Percentiles rank a stretch among this genome's conserved stretches.
phyloP scores from a whole-genome alignment of 768 basidiomycete genomes.

The Calvatia gigantea region DNA sequence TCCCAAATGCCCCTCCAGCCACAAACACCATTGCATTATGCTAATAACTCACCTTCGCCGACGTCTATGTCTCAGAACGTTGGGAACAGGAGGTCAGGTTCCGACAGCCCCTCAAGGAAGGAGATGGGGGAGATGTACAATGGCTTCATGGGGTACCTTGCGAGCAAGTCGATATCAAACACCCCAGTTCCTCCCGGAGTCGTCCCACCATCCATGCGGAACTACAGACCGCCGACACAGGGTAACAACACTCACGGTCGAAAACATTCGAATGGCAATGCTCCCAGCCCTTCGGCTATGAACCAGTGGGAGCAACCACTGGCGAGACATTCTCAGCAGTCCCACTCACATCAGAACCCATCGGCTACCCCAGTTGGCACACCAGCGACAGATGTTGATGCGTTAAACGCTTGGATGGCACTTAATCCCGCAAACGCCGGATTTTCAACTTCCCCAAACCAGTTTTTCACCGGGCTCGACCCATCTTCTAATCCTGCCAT shows the following conservation, averaged over 20 bases:
- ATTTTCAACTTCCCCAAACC: background rate
- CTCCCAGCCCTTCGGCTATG: constrained; percentile 2
- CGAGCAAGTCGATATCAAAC: constrained; percentile 15
- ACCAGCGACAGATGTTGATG: background rate
- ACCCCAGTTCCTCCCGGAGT: constrained; percentile 7
- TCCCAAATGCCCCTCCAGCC: background rate
- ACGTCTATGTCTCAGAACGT: background rate
- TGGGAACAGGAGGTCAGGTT: background rate
- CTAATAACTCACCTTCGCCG: background rate
- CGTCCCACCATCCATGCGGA: constrained; percentile 7
- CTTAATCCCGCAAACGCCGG: constrained; percentile 7
- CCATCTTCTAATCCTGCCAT: background rate
- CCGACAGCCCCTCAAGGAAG: constrained; percentile 3
- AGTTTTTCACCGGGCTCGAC: background rate
- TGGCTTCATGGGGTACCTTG: constrained; percentile 21
- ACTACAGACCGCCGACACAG: constrained; percentile 10
- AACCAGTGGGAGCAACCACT: constrained; percentile 5
- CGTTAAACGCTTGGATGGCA: constrained; percentile 7
- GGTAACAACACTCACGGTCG: background rate
- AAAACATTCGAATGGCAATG: background rate
- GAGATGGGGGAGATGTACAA: constrained; percentile 22
- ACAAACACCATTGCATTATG: background rate
- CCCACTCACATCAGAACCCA: background rate
- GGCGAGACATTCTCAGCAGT: background rate
- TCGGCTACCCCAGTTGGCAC: background rate